A percentile compares a stretch with the other conserved stretches of the same genome.
Conservation (phyloP, 1,284 basidiomycete species). For the Ceratorhiza oryzae-sativae region DNA sequence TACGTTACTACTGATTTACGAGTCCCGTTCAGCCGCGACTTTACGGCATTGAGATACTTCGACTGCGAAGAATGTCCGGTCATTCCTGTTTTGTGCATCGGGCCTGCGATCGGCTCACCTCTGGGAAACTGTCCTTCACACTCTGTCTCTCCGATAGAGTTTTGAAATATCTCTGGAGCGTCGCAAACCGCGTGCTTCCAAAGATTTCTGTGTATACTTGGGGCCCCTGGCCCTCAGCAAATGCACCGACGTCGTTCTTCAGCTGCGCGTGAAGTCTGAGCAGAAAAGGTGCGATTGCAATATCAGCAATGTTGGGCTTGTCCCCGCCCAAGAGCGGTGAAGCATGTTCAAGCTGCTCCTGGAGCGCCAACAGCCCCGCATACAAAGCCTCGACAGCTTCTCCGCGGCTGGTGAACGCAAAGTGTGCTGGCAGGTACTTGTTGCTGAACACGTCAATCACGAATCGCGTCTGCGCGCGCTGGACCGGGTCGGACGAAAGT, state of each 20-base stretch:
- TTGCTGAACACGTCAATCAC: conserved; percentile 62
- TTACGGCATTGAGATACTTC: conserved; percentile 7
- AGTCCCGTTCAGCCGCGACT: background rate
- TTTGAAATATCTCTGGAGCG: conserved; percentile 55
- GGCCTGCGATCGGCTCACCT: conserved; percentile 2
- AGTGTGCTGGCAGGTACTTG: conserved; percentile 54
- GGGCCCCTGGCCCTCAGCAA: conserved; percentile 56
- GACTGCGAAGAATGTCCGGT: background rate
- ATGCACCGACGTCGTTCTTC: conserved; percentile 57
- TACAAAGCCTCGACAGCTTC: conserved; percentile 55
- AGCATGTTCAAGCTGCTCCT: conserved; percentile 54
- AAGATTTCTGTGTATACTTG: conserved; percentile 51
- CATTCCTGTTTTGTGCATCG: background rate
- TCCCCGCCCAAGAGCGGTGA: conserved; percentile 56
- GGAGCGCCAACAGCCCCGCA: conserved; percentile 54
- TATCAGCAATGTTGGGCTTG: conserved; percentile 63
- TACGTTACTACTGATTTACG: conserved; percentile 11
- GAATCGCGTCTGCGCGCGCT: conserved; percentile 64
- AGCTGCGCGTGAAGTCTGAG: conserved; percentile 54
- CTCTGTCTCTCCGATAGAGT: conserved; percentile 57
- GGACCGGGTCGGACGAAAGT: conserved; percentile 62
- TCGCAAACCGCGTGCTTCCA: conserved; percentile 51
- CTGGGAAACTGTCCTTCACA: conserved; percentile 56
- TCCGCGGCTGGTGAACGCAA: conserved; percentile 53
- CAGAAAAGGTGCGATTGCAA: conserved; percentile 60